phyloP scores from a whole-genome alignment of 2,329 filamentous ascomycete species.

The Sporothrix brunneoviolacea region DNA sequence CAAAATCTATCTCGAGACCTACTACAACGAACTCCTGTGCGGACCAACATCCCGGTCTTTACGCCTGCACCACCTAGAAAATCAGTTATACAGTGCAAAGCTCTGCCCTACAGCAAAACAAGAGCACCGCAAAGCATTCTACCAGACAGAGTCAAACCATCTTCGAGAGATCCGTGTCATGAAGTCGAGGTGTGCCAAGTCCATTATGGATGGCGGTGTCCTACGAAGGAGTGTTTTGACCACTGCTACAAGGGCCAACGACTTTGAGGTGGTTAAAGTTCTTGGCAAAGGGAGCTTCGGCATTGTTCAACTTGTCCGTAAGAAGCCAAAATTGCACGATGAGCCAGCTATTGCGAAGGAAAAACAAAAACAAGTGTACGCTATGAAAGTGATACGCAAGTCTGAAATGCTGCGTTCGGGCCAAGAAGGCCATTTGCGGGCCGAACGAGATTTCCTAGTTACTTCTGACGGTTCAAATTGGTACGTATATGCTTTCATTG shows the following conservation, averaged over 20 bases:
- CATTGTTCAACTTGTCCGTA: conserved; percentile 77
- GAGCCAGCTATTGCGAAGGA: not conserved
- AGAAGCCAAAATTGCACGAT: conserved; percentile 35
- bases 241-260: conserved; percentile 27
- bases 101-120: conserved; percentile 53
- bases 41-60: conserved; percentile 51
- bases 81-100: conserved; percentile 49
- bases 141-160: conserved; percentile 62
- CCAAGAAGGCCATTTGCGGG: conserved; percentile 87
- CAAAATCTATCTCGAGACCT: conserved; percentile 79
- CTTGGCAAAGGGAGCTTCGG: conserved; percentile 94
- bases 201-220: not conserved
- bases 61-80: conserved; percentile 57
- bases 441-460: conserved; percentile 87
- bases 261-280: conserved; percentile 76
- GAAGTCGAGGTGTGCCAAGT: conserved; percentile 39
- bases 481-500: conserved; percentile 32
- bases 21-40: conserved; percentile 66
- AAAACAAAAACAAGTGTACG: conserved; percentile 59
- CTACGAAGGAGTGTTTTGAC: not conserved
- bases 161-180: conserved; percentile 66
- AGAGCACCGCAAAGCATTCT: conserved; percentile 52
- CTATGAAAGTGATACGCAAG: conserved; percentile 97
- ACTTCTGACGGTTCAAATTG: conserved; percentile 81
- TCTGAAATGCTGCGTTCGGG: conserved; percentile 84